A percentile compares a stretch with the other conserved stretches of the same genome.
These are phyloP conservation scores for Aeschynomene evenia DNA, from an alignment of 306 rosid species.

Conservation along the genomic window DNA sequence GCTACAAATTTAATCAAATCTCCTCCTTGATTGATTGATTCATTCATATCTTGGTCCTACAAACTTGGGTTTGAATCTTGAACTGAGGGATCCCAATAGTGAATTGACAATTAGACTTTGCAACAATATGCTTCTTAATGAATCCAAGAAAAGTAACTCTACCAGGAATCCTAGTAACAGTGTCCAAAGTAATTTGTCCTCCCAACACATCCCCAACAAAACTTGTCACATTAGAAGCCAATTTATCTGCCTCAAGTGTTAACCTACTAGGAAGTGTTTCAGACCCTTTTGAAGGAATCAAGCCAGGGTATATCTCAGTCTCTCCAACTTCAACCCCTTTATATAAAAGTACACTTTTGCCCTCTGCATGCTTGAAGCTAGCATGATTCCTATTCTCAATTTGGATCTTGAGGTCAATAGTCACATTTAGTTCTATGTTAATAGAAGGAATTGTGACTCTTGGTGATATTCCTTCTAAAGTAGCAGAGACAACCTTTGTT, in stretches of 20 bases:
- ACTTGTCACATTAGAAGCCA: slow-evolving; percentile 30
- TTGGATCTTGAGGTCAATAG: slow-evolving; percentile 45
- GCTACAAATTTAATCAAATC: no score
- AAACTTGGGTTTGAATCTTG: slow-evolving; percentile 48
- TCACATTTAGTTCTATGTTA: slow-evolving; percentile 47
- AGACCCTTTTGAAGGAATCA: slow-evolving; percentile 50
- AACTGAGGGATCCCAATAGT: slow-evolving; percentile 33
- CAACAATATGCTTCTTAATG: slow-evolving; percentile 51
- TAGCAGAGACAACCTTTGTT: slow-evolving; percentile 38
- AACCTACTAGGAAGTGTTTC: slow-evolving; percentile 38
- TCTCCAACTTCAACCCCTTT: slow-evolving; percentile 53
- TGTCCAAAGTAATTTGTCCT: slow-evolving; percentile 43
- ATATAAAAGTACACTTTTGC: slow-evolving; percentile 45
- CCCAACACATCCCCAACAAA: slow-evolving; percentile 41
- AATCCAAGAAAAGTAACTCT: slow-evolving; percentile 52
- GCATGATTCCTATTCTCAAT: slow-evolving; percentile 51
- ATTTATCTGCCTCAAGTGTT: slow-evolving; percentile 43
- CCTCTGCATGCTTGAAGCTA: slow-evolving; percentile 54
- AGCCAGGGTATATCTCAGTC: slow-evolving; percentile 43
- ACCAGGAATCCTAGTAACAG: slow-evolving; percentile 52
- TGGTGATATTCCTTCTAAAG: slow-evolving; percentile 52
- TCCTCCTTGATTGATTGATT: background rate
- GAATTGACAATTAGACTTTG: slow-evolving; percentile 50
- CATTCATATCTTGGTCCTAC: slow-evolving; percentile 62
- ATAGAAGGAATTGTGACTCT: slow-evolving; percentile 45